These are phyloP conservation scores for Cryptomeria japonica DNA, from an alignment of 75 land plant genomes.

Conservation along the genomic window DNA sequence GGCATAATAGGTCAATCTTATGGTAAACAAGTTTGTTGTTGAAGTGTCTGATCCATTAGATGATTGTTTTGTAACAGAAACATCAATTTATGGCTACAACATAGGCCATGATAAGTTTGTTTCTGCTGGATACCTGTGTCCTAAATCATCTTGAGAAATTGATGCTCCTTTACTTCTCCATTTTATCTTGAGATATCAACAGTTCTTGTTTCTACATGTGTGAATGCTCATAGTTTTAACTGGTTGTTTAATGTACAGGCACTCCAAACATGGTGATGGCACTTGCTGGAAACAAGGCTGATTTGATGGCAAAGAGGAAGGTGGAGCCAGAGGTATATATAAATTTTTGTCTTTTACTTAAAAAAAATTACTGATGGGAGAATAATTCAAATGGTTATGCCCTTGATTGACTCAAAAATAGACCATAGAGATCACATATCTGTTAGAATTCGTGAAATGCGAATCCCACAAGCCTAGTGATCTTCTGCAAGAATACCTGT, in stretches of 20 bases:
- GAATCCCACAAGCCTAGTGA: too few relatives aligned
- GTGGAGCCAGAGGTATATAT: slow-evolving; percentile 72
- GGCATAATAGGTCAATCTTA: not conserved
- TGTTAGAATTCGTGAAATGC: too few relatives aligned
- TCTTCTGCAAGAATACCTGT: too few relatives aligned
- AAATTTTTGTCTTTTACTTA: too few relatives aligned
- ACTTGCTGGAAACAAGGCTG: slow-evolving; percentile 95
- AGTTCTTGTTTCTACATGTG: not conserved
- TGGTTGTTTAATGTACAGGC: slow-evolving; percentile 42
- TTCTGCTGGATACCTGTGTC: not conserved
- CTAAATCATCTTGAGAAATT: not conserved
- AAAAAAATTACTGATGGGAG: not conserved
- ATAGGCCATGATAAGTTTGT: not conserved
- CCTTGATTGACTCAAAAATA: not conserved
- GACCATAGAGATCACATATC: not conserved
- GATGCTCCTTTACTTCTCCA: not conserved
- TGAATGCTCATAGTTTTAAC: not conserved
- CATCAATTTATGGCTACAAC: not conserved
- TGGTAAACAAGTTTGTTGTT: not conserved
- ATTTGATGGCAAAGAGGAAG: slow-evolving; percentile 68
- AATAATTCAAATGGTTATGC: not conserved
- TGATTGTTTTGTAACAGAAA: not conserved
- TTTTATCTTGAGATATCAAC: not conserved
- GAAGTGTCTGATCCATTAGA: not conserved
- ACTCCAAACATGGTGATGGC: slow-evolving; percentile 88